Base-by-base conservation (phyloP, 2,329 filamentous ascomycete species). In the Moelleriella libera region DNA sequence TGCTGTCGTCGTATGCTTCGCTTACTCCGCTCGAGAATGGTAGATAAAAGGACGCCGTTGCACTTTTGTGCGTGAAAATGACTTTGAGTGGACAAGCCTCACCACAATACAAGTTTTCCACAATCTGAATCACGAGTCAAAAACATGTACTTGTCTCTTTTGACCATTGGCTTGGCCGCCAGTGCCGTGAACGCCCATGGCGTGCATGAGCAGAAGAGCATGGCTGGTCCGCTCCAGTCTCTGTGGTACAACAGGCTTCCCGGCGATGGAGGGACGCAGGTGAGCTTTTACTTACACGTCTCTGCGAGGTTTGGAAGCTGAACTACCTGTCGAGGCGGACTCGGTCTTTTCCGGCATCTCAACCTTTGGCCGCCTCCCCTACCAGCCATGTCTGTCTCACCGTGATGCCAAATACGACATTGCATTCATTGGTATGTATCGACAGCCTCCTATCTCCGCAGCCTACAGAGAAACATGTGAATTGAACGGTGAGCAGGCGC, bases 321-420 rank as follows among this genome's bases (percentile, higher is more conserved):
- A 21, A 21, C 2, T 3, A 21, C 21, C 21, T 21, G 21, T 21
- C 2, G 2, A 89, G 83, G 86, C 86, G 50, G 86, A 94, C 62
- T 88, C 85, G 0, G 85, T 92, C 49, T 94, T 92, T 66, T 90
- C 85, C 1, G 87, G 87, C 30, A 92, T 94, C 58, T 85, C 83
- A 1, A 94, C 87, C 6, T 92, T 92, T 60, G 87, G 85, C 9
- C 80, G 85, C 45, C 68, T 92, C 41, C 80, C 82, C 5, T 92
- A 94, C 65, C 77, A 75, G 49, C 84, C 85, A 3, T 94, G 87
- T 60, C 70, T 94, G 4, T 70, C 76, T n/a, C 81, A 75, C 51
- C 72, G 78, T 41, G 74, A 79, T 30, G 80, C 83, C 53, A 78
- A 81, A 57, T 94, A 84, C 56, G 87, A 94, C 54, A 89, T 94